These are phyloP conservation scores for Hericium alpestre DNA, from an alignment of 768 basidiomycete species.

Conservation along the genomic window DNA sequence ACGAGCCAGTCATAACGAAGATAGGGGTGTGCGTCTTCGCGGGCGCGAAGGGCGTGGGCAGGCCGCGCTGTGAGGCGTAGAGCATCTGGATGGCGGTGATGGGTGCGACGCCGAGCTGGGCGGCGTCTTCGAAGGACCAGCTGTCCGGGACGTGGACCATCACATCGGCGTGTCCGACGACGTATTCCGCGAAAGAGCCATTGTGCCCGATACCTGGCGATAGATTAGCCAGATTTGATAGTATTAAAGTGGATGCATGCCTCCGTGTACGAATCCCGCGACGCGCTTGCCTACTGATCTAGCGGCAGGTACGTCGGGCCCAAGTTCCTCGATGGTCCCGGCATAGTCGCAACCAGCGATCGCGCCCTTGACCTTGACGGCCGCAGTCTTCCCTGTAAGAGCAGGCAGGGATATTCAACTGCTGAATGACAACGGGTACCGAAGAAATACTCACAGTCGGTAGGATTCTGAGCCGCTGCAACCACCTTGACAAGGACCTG, in stretches of 20 bases:
- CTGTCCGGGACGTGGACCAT: slow-evolving; percentile 4
- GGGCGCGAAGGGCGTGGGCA: slow-evolving; percentile 6
- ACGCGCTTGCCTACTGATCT: slow-evolving; percentile 9
- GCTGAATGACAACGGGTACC: not conserved
- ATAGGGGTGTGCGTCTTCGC: not conserved
- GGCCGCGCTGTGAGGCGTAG: not conserved
- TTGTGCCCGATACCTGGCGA: not conserved
- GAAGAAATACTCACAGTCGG: not conserved
- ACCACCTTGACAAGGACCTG: slow-evolving; percentile 1
- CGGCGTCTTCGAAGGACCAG: slow-evolving; percentile 11
- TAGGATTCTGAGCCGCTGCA: slow-evolving; percentile 1
- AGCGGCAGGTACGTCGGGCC: slow-evolving; percentile 5
- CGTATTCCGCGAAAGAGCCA: slow-evolving; percentile 5
- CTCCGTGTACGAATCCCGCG: not conserved
- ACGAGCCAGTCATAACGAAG: slow-evolving; percentile 14
- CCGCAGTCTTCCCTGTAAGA: not conserved
- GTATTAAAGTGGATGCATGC: not conserved
- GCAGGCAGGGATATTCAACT: not conserved
- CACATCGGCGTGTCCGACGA: slow-evolving; percentile 2
- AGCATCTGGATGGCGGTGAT: slow-evolving; percentile 10
- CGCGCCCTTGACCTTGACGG: not conserved
- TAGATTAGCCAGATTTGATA: not conserved
- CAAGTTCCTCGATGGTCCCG: slow-evolving; percentile 9
- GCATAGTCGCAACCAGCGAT: slow-evolving; percentile 9
- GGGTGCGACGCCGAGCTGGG: slow-evolving; percentile 7